Evolutionary conservation across 257 asterid species (phyloP), one percentile per base, ranked within the genome.

Genomic region (Gynochthodes officinalis): DNA sequence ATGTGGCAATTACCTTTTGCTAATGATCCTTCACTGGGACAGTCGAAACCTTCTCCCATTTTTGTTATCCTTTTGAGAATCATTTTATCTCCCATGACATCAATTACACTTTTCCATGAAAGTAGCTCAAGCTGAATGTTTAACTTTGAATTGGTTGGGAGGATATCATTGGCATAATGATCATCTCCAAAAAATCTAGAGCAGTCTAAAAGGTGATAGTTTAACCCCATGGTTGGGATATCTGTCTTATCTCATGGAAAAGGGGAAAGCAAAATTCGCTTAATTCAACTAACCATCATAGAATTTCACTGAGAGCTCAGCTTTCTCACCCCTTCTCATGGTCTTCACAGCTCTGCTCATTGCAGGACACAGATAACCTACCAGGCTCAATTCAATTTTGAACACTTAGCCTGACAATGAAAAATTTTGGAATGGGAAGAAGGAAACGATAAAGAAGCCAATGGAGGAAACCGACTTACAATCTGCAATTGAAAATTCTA

Each of bases 241-340:
- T 62, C 39, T 62, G 40, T 42, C 32, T 69, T 44, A 21, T 55
- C 4, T 57, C 12, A 10, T 23, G 25, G 15, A 10, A 39, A 53
- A 15, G 39, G 39, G 15, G 19, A 40, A 13, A 40, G 9, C 6
- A 27, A 57, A 25, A n/a, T 40, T 54, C 40, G 14, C n/a, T 13
- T 18, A 23, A 4, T 37, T 37, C 16, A 57, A 42, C 35, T 16
- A 8, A 15, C 53, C 35, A 40, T 25, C 28, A 35, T 81, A 72
- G 64, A 76, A 85, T 75, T 84, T 88, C 69, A 86, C 95, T 49
- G 73, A 84, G 49, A 88, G 66, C n/a, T 86, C 87, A 71, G 86
- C 87, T 63, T 78, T 80, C 75, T 88, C 95, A 55, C 91, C 87
- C 73, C 84, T 86, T 82, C 95, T 84, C 91, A 88, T 86, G 59